A percentile compares a stretch with the other conserved stretches of the same genome.
Evolutionary conservation across 495 filamentous ascomycete genomes (phyloP).

Genomic region (Hypomontagnella monticulosa): DNA sequence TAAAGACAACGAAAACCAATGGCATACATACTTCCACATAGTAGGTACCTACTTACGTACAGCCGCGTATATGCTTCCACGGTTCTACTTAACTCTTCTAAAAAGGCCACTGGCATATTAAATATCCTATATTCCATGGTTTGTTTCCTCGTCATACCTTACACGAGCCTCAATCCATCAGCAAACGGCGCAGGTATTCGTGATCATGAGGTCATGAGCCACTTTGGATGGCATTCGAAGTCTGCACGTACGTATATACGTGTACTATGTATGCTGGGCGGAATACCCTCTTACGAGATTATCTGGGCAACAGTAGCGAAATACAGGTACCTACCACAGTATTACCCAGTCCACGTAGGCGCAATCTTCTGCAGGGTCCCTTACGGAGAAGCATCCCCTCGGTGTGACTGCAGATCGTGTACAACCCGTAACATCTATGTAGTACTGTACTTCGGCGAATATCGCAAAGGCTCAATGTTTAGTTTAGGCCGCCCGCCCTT

Average conservation of each 20-base stretch:
- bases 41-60: no score
- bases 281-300: constrained; percentile 24
- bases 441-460: neutral
- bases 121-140: constrained; percentile 10
- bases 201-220: constrained; percentile 35
- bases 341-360: constrained; percentile 32
- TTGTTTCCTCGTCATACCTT: constrained; percentile 40
- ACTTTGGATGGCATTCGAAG: constrained; percentile 25
- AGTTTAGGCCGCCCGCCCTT: neutral
- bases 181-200: constrained; percentile 20
- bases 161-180: constrained; percentile 39
- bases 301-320: constrained; percentile 16
- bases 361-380: constrained; percentile 43
- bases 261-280: constrained; percentile 17
- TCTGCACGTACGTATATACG: constrained; percentile 18
- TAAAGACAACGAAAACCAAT: neutral
- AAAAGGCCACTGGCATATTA: neutral
- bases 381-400: constrained; percentile 34
- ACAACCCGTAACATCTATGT: constrained; percentile 11
- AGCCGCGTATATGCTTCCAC: neutral
- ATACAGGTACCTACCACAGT: constrained; percentile 8
- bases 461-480: neutral
- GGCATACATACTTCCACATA: no score
- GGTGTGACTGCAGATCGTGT: constrained; percentile 42
- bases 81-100: neutral